Conservation (phyloP, 2,329 filamentous ascomycete species). For the Cytospora piceicola region DNA sequence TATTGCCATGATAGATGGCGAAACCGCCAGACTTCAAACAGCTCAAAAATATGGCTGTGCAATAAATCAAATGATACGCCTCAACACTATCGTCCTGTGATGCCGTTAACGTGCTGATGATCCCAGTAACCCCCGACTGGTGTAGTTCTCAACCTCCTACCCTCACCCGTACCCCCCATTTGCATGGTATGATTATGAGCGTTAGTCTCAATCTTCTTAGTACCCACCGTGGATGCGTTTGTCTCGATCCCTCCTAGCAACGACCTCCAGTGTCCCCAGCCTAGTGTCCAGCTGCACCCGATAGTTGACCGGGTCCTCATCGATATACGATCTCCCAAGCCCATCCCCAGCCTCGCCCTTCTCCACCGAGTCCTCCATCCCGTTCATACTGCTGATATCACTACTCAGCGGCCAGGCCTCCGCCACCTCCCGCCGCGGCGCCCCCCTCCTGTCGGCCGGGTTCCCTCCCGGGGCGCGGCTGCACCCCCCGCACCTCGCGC, state of each 20-base stretch:
- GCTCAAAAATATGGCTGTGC: background rate
- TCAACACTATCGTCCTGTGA: background rate
- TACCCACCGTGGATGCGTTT: background rate
- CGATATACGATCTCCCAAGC: slow-evolving; percentile 3
- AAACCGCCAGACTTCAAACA: background rate
- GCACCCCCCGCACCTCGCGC: background rate
- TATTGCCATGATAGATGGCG: background rate
- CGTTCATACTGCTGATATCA: slow-evolving; percentile 23
- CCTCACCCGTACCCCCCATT: no score
- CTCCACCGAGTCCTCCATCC: slow-evolving; percentile 33
- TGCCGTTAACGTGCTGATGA: background rate
- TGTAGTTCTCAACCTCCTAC: background rate
- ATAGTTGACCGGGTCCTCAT: slow-evolving; percentile 23
- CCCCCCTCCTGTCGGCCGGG: background rate
- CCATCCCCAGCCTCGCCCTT: slow-evolving; percentile 28
- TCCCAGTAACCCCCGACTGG: background rate
- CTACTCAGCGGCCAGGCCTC: slow-evolving; percentile 29
- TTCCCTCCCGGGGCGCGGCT: background rate
- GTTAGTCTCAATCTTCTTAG: background rate
- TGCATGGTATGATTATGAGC: background rate
- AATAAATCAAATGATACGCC: background rate
- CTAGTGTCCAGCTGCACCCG: slow-evolving; percentile 23
- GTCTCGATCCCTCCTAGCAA: slow-evolving; percentile 11
- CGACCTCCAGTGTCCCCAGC: slow-evolving; percentile 21
- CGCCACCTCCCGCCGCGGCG: background rate